A percentile compares a stretch with the other conserved stretches of the same genome.
phyloP scores from a whole-genome alignment of 2,329 filamentous ascomycete species.

The Anisogramma anomala region DNA sequence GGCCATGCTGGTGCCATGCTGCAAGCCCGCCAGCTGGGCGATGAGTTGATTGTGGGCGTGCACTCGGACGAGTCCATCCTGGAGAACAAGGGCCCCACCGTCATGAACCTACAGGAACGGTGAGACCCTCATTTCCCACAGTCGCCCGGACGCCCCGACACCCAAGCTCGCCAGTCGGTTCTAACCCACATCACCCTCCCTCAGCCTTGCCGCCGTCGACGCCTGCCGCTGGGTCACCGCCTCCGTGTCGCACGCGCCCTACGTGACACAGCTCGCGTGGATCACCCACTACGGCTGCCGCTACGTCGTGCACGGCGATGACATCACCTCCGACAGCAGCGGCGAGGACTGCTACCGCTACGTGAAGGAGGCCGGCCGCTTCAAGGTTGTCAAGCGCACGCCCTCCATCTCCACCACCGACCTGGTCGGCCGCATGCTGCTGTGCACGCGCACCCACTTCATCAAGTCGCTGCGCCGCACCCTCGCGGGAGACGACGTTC shows the following conservation, averaged over 20 bases:
- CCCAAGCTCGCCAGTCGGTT: constrained; percentile 9
- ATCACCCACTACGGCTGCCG: constrained; percentile 91
- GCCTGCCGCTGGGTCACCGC: constrained; percentile 90
- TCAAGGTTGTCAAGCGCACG: constrained; percentile 93
- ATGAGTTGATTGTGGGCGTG: constrained; percentile 80
- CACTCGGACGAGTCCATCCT: constrained; percentile 94
- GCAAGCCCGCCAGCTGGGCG: constrained; percentile 83
- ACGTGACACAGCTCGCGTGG: constrained; percentile 88
- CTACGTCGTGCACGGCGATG: constrained; percentile 93
- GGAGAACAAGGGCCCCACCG: constrained; percentile 93
- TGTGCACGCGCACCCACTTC: constrained; percentile 91
- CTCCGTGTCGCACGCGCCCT: constrained; percentile 75
- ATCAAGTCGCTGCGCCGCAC: constrained; percentile 65
- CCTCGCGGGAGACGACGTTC: constrained; percentile 61
- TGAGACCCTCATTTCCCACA: constrained; percentile 23
- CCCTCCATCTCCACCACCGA: constrained; percentile 96
- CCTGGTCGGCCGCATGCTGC: constrained; percentile 92
- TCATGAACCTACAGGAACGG: constrained; percentile 91
- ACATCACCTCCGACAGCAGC: constrained; percentile 87
- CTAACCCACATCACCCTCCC: constrained; percentile 5
- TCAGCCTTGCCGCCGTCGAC: constrained; percentile 77
- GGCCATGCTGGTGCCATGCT: constrained; percentile 95
- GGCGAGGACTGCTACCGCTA: constrained; percentile 97
- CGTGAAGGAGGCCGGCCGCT: constrained; percentile 84
- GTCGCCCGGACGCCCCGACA: background rate